Base-by-base conservation (phyloP, 805 yeast species). In the Lachancea kluyveri region DNA sequence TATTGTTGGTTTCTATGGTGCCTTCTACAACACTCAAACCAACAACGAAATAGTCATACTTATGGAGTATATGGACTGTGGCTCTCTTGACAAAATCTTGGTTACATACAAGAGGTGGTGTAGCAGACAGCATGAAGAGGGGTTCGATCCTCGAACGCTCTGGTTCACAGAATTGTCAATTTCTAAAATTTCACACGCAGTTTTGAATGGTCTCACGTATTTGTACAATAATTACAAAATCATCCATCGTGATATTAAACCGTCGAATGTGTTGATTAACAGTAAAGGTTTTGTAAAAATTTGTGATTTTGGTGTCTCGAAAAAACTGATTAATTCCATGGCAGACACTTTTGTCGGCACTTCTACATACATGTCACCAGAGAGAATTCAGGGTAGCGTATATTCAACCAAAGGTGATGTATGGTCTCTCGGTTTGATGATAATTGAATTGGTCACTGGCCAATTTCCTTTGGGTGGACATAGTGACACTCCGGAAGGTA, bases 271-370 rank as follows among this genome's bases (percentile, higher is more conserved):
- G 6, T 65, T 92, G 30, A 73, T 92, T 60, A 87, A 85, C 40
- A 80, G 87, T 23, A 72, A 68, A 42, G 98, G 98, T 16, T 81
- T 79, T 42, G 77, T 92, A 45, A 92, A 88, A 57, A 68, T 92
- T 15, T 88, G 97, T 60, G 99, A 92, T 59, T 92, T 92, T 63
- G 99, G 99, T 14, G 99, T 92, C 5, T 77, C 88, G 18, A 77
- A 96, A 39, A 95, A 87, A 52, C 68, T 92, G 31, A 83, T 85
- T 35, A 87, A 90, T 58, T 92, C 98, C 1, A 72, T 92, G 37
- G 98, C 96, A 0, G 96, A 92, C 50, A 92, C 98, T 0, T 92
- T 92, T 65, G 97, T 92, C 7, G 99, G 99, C 1, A 92, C 99
- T 0, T 86, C 96, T 1, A 86, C 94, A 0, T 92, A 92, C 54